Percentiles rank a stretch among this genome's conserved stretches.
Evolutionary conservation across 2,329 filamentous ascomycete species (phyloP).

Genomic region (Sporothrix luriei): DNA sequence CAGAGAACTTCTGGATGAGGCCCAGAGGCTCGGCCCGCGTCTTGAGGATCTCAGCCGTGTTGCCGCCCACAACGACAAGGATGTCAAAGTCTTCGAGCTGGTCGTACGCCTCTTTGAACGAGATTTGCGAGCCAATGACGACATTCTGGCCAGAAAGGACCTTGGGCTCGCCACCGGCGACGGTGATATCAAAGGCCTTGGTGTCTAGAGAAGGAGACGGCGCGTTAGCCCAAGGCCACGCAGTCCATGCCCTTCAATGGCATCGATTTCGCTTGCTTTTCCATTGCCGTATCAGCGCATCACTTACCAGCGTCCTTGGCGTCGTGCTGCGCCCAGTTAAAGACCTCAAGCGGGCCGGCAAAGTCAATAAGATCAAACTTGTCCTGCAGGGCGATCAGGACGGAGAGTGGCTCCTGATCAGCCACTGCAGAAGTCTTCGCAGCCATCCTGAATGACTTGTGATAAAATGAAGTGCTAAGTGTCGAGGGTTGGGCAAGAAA

Average conservation of each 20-base stretch:
- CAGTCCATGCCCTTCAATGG: not conserved
- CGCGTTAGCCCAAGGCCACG: not conserved
- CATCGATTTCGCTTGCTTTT: not conserved
- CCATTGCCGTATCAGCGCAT: not conserved
- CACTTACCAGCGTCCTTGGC: slow-evolving; percentile 56
- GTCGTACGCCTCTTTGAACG: slow-evolving; percentile 76
- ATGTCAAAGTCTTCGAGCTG: slow-evolving; percentile 76
- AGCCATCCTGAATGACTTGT: slow-evolving; percentile 54
- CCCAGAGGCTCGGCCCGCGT: slow-evolving; percentile 68
- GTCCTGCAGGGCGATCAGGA: slow-evolving; percentile 62
- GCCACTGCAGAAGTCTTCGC: slow-evolving; percentile 61
- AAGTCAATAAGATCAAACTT: slow-evolving; percentile 64
- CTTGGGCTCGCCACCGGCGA: slow-evolving; percentile 57
- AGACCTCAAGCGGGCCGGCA: slow-evolving; percentile 57
- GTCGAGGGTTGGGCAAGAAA: not conserved
- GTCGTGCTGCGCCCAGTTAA: slow-evolving; percentile 56
- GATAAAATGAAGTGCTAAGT: not conserved
- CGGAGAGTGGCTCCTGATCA: slow-evolving; percentile 59
- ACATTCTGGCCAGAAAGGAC: slow-evolving; percentile 65
- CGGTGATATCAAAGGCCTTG: slow-evolving; percentile 62
- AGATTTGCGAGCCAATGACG: slow-evolving; percentile 72
- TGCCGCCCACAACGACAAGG: slow-evolving; percentile 75
- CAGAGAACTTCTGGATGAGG: slow-evolving; percentile 74
- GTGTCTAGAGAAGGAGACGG: slow-evolving; percentile 34
- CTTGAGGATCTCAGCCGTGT: slow-evolving; percentile 65